phyloP scores from a whole-genome alignment of 176 grass and related monocot species.

The Oryza glaberrima region DNA sequence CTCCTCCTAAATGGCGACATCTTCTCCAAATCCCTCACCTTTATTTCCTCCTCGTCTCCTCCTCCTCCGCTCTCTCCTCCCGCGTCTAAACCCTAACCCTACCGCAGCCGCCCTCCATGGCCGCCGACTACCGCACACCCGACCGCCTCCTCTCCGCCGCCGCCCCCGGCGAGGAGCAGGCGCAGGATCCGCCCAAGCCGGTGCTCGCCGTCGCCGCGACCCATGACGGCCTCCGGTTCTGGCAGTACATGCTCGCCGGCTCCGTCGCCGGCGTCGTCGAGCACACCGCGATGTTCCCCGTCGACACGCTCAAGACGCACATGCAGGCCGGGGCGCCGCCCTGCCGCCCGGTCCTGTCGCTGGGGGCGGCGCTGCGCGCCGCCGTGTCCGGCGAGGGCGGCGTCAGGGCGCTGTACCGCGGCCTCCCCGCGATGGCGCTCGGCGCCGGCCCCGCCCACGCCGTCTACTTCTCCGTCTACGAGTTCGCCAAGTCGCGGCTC shows the following conservation, averaged over 20 bases:
- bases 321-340: slow-evolving; percentile 71
- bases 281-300: slow-evolving; percentile 90
- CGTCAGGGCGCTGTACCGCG: slow-evolving; percentile 67
- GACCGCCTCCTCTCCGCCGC: slow-evolving; percentile 53
- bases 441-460: slow-evolving; percentile 88
- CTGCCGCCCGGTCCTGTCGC: slow-evolving; percentile 54
- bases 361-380: slow-evolving; percentile 42
- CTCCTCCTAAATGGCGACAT: slow-evolving; percentile 55
- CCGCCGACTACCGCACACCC: slow-evolving; percentile 62
- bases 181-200: slow-evolving; percentile 40
- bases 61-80: slow-evolving; percentile 20
- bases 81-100: slow-evolving; percentile 49
- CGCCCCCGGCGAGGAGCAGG: not conserved
- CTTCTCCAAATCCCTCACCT: slow-evolving; percentile 48
- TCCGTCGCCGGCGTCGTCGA: slow-evolving; percentile 91
- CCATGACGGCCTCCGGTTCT: slow-evolving; percentile 83
- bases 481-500: slow-evolving; percentile 65
- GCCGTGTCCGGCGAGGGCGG: slow-evolving; percentile 52
- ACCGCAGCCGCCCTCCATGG: slow-evolving; percentile 47
- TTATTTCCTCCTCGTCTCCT: slow-evolving; percentile 24
- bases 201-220: slow-evolving; percentile 40
- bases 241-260: slow-evolving; percentile 95
- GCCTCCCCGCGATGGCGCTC: slow-evolving; percentile 82
- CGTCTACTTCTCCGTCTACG: slow-evolving; percentile 93
- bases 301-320: slow-evolving; percentile 90